A percentile compares a stretch with the other conserved stretches of the same genome.
Evolutionary conservation across 2,329 filamentous ascomycete genomes (phyloP).

Genomic region (Fusarium bulbicola): DNA sequence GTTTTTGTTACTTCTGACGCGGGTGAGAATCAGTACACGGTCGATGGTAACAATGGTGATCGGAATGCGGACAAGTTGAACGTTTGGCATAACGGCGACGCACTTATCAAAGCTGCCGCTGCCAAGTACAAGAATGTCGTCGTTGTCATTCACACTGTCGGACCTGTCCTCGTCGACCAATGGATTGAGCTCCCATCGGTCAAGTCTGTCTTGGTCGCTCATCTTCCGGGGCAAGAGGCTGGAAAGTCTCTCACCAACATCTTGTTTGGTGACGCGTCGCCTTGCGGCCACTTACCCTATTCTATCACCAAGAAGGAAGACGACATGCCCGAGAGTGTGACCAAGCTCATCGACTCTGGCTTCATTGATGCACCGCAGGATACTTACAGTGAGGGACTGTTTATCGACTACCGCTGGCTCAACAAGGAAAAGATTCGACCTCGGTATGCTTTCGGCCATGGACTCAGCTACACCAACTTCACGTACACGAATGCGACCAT

Average conservation of each 20-base stretch:
- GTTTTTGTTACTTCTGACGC: slow-evolving; percentile 87
- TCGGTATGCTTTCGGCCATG: slow-evolving; percentile 87
- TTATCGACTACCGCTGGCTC: slow-evolving; percentile 90
- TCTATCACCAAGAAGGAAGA: slow-evolving; percentile 75
- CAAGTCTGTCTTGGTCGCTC: slow-evolving; percentile 82
- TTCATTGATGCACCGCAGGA: slow-evolving; percentile 76
- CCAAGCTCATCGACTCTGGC: slow-evolving; percentile 57
- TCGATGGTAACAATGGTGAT: slow-evolving; percentile 73
- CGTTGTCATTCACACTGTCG: slow-evolving; percentile 89
- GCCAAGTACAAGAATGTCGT: slow-evolving; percentile 64
- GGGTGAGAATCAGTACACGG: slow-evolving; percentile 77
- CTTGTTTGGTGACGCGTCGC: slow-evolving; percentile 79
- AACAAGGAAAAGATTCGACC: slow-evolving; percentile 79
- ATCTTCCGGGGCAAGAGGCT: slow-evolving; percentile 87
- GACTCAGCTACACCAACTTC: slow-evolving; percentile 83
- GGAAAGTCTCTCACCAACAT: slow-evolving; percentile 84
- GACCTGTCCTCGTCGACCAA: slow-evolving; percentile 80
- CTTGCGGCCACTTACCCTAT: slow-evolving; percentile 85
- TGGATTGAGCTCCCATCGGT: slow-evolving; percentile 83
- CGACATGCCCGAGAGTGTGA: slow-evolving; percentile 75
- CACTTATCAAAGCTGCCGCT: slow-evolving; percentile 77
- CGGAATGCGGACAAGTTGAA: slow-evolving; percentile 71
- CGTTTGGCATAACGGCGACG: slow-evolving; percentile 80
- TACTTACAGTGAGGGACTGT: slow-evolving; percentile 82
- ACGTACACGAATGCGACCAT: slow-evolving; percentile 63